A percentile compares a stretch with the other conserved stretches of the same genome.
Evolutionary conservation across 768 basidiomycete species (phyloP).

Genomic region (Leccinum subgranulosum): DNA sequence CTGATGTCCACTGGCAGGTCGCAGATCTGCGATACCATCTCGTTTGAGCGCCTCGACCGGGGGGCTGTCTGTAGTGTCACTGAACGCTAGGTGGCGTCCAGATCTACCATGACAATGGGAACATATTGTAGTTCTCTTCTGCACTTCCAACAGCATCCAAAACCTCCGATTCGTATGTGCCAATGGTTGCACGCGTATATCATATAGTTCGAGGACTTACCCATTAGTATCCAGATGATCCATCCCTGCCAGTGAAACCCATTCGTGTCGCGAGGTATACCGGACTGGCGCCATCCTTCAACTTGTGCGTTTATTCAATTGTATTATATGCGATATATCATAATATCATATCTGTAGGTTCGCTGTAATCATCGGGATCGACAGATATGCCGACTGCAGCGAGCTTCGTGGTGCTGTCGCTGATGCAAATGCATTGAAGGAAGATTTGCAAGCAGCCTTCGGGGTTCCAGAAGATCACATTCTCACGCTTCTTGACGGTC

Average conservation of each 20-base stretch:
- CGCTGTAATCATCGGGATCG: constrained; percentile 44
- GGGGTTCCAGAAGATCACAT: constrained; percentile 34
- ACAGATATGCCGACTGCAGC: constrained; percentile 30
- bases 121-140: not conserved
- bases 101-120: not conserved
- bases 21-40: not conserved
- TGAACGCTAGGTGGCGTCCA: not conserved
- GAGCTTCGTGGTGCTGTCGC: constrained; percentile 35
- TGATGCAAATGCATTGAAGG: constrained; percentile 39
- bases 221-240: not conserved
- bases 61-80: not conserved
- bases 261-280: not conserved
- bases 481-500: constrained; percentile 33
- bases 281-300: not conserved
- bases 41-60: not conserved
- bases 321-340: not conserved
- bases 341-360: constrained; percentile 12
- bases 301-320: not conserved
- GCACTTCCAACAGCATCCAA: not conserved
- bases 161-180: not conserved
- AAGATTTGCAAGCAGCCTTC: constrained; percentile 30
- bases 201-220: not conserved
- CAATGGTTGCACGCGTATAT: not conserved
- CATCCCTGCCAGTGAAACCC: not conserved
- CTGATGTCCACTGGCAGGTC: not conserved